A percentile compares a stretch with the other conserved stretches of the same genome.
Conservation (phyloP, 2,329 filamentous ascomycete genomes). For the Scedosporium dehoogii region DNA sequence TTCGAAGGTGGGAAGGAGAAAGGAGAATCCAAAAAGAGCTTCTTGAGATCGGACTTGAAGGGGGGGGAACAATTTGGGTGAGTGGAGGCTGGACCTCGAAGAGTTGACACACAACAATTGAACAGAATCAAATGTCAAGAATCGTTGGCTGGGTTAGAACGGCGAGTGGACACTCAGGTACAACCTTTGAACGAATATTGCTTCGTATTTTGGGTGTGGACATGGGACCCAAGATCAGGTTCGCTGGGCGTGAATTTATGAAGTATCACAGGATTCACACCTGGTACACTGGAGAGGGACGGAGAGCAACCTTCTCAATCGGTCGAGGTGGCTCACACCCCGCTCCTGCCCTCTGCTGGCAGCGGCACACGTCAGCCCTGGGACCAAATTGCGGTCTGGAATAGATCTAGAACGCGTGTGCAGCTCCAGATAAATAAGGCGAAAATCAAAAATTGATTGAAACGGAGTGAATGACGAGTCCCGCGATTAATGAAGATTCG, state of each 20-base stretch:
- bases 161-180: no score
- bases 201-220: constrained; percentile 8
- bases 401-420: neutral
- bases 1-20: no score
- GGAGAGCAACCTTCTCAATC: neutral
- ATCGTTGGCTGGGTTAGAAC: no score
- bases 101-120: no score
- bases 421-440: neutral
- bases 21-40: no score
- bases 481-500: neutral
- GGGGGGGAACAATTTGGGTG: no score
- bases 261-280: neutral
- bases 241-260: neutral
- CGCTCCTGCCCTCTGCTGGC: neutral
- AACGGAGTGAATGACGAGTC: neutral
- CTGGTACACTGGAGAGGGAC: neutral
- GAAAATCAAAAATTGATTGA: neutral
- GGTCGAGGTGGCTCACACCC: neutral
- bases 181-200: no score
- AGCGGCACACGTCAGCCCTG: neutral
- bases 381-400: neutral
- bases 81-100: no score
- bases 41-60: no score
- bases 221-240: constrained; percentile 10
- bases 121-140: no score